A percentile compares a stretch with the other conserved stretches of the same genome.
Conservation (phyloP, 352 stramenopile genomes). For the Phytophthora podocarpi region DNA sequence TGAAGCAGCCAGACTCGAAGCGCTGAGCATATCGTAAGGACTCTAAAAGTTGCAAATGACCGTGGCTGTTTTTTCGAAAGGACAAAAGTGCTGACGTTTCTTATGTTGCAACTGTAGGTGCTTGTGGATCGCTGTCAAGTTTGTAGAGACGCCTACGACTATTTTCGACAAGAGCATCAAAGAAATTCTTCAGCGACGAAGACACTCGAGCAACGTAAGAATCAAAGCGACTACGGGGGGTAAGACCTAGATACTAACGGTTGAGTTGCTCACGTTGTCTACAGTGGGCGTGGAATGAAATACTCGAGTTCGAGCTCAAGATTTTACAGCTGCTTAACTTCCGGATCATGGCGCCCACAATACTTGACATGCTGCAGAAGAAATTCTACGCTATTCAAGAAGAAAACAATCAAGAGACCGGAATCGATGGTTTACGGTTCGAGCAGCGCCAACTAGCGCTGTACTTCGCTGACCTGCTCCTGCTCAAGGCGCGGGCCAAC, state of each 20-base stretch:
- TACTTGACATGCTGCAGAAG: constrained; percentile 51
- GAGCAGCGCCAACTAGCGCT: constrained; percentile 53
- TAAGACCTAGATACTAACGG: neutral
- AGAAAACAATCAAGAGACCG: constrained; percentile 3
- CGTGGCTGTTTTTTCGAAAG: neutral
- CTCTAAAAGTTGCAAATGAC: neutral
- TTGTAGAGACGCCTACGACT: constrained; percentile 63
- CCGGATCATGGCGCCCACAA: constrained; percentile 58
- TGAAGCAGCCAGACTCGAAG: constrained; percentile 43
- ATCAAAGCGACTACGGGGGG: neutral
- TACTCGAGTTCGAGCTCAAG: constrained; percentile 51
- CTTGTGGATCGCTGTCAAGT: constrained; percentile 78
- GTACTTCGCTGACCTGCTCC: constrained; percentile 65
- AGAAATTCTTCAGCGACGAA: constrained; percentile 59
- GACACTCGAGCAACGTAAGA: constrained; percentile 68
- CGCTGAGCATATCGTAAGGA: constrained; percentile 66
- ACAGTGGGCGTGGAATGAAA: constrained; percentile 75
- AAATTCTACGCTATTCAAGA: constrained; percentile 37
- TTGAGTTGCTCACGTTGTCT: neutral
- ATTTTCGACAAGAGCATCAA: constrained; percentile 68
- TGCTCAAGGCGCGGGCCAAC: constrained; percentile 51
- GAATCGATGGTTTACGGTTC: constrained; percentile 12
- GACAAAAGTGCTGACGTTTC: neutral
- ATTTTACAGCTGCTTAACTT: constrained; percentile 55
- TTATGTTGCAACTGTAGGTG: constrained; percentile 35